Percentiles rank a stretch among this genome's conserved stretches.
phyloP scores from a whole-genome alignment of 768 basidiomycete genomes.

The Hortiboletus campestris region DNA sequence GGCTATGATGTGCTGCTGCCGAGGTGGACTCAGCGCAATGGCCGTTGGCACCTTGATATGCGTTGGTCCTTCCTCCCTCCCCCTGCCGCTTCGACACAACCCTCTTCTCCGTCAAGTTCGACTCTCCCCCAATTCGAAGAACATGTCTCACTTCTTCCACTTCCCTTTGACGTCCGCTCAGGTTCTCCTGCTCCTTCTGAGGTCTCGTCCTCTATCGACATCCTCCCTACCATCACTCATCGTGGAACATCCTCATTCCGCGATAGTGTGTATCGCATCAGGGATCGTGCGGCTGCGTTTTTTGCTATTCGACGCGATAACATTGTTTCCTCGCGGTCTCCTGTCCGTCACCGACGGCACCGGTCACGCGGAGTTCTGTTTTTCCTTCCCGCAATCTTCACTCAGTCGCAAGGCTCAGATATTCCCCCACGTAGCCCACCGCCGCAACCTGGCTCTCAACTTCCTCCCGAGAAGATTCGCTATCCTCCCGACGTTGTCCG shows the following conservation, averaged over 20 bases:
- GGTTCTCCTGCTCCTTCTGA: slow-evolving; percentile 58
- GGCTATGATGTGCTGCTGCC: slow-evolving; percentile 81
- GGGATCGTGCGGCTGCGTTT: slow-evolving; percentile 50
- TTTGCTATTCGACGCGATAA: slow-evolving; percentile 40
- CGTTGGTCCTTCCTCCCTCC: slow-evolving; percentile 50
- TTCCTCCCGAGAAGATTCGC: slow-evolving; percentile 47
- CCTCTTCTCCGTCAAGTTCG: slow-evolving; percentile 46
- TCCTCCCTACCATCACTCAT: slow-evolving; percentile 38
- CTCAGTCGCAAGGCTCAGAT: slow-evolving; percentile 40
- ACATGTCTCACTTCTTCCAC: slow-evolving; percentile 54
- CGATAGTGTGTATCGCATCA: slow-evolving; percentile 54
- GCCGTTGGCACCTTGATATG: slow-evolving; percentile 73
- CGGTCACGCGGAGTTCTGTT: slow-evolving; percentile 66
- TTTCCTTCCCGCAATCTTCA: slow-evolving; percentile 80
- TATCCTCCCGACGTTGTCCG: slow-evolving; percentile 37
- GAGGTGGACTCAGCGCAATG: slow-evolving; percentile 66
- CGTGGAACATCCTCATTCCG: slow-evolving; percentile 42
- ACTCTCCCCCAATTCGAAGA: slow-evolving; percentile 50
- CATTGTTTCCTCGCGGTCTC: slow-evolving; percentile 43
- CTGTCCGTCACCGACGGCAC: slow-evolving; percentile 46
- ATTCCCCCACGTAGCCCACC: slow-evolving; percentile 32
- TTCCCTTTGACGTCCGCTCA: slow-evolving; percentile 59
- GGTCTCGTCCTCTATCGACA: slow-evolving; percentile 42
- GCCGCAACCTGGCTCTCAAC: slow-evolving; percentile 23
- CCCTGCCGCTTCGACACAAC: slow-evolving; percentile 39